These are phyloP conservation scores for Pythium dissimile DNA, from an alignment of 352 stramenopile species.

Conservation along the genomic window DNA sequence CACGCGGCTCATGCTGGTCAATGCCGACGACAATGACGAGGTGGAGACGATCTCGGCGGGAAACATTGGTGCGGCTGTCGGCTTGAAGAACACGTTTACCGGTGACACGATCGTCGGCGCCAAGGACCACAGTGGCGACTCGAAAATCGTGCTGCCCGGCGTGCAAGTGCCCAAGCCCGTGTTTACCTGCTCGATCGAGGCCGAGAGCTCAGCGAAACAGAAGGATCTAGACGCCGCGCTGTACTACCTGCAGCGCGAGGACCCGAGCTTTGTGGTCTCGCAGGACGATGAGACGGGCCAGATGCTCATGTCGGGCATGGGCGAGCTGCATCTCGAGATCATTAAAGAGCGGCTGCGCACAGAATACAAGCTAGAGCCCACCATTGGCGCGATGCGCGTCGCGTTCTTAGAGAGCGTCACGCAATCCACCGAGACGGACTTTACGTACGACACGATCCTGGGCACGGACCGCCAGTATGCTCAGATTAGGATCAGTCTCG, in stretches of 20 bases:
- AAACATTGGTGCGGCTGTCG: constrained; percentile 91
- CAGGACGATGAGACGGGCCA: constrained; percentile 96
- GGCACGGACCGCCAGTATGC: constrained; percentile 74
- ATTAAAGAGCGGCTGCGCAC: constrained; percentile 86
- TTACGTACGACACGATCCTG: constrained; percentile 63
- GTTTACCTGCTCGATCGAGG: constrained; percentile 90
- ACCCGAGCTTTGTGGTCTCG: constrained; percentile 96
- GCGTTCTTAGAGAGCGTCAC: constrained; percentile 89
- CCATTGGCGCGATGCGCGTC: constrained; percentile 87
- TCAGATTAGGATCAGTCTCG: constrained; percentile 43
- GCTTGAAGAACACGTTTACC: constrained; percentile 90
- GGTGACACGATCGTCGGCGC: constrained; percentile 92
- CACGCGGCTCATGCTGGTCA: constrained; percentile 85
- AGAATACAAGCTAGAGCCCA: constrained; percentile 87
- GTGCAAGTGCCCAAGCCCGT: constrained; percentile 80
- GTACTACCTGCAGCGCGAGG: constrained; percentile 79
- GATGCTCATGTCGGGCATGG: constrained; percentile 97
- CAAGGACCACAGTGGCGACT: constrained; percentile 37
- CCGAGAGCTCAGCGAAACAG: constrained; percentile 82
- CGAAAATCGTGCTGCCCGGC: constrained; percentile 46
- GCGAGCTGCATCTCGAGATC: constrained; percentile 94
- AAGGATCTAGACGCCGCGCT: constrained; percentile 86
- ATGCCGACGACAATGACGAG: constrained; percentile 87
- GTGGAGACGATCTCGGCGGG: constrained; percentile 83
- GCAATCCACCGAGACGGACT: constrained; percentile 28